Evolutionary conservation across 116 monocot species (phyloP), one percentile per base, ranked within the genome.

Genomic region (Thalassia testudinum): DNA sequence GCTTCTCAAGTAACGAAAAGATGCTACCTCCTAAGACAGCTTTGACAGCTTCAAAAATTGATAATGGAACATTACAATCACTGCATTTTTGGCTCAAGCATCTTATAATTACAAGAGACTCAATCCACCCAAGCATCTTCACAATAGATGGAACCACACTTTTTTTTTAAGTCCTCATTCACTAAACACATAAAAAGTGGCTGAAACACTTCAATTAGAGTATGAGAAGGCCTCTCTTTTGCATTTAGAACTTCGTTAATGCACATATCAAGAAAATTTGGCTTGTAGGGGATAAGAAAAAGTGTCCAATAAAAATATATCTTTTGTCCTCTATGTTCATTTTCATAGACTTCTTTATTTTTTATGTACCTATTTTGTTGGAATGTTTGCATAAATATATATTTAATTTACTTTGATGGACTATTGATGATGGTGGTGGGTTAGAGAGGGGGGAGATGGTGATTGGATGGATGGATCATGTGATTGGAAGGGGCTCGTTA

Each of bases 181-280:
- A 54, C 78, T 54, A 95, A 30, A 27, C 69, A 67, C 68, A 17
- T 38, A 37, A 78, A 81, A 69, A 95, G 78, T 29, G 87, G 84
- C 53, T 72, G 45, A 70, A 87, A 87, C 34, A 81, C 68, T 70
- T 78, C 62, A 43, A 49, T 64, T 62, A 81, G 58, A 37, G 19
- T 58, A 34, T 24, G 49, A 45, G 87, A 50, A 42, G 93, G 87
- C 64, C 60, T 78, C 47, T 87, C 93, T 47, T 76, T 95, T 59
- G 93, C 66, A 79, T 81, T 81, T 40, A 95, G 64, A 69, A 95
- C 67, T 38, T 60, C 49, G 78, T 76, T 81, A 24, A 84, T 62
- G 61, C 87, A 93, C 21, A 93, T 37, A 27, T 93, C 87, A 49
- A 93, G 78, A 67, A 93, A 87, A 38, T 72, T 42, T 28, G 63